Evolutionary conservation across 108 stramenopile species (phyloP).

Genomic region (Nannochloropsis granulata): DNA sequence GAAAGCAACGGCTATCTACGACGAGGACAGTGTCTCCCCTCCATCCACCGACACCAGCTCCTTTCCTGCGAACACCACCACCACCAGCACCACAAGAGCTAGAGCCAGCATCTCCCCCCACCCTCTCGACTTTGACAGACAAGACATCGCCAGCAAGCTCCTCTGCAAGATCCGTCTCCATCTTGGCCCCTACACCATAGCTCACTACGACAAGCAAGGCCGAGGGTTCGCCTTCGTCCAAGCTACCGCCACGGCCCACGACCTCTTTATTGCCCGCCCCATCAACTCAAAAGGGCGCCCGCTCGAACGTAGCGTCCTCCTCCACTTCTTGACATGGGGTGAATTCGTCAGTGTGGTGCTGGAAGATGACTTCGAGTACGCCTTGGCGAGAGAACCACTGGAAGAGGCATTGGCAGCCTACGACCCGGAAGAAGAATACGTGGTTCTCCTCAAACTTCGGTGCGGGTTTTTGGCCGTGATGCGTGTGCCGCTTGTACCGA

Average conservation of each 20-base stretch:
- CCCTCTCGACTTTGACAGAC: neutral
- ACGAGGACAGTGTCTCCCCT: neutral
- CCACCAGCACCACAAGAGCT: neutral
- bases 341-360: conserved; percentile 27
- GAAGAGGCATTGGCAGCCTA: conserved; percentile 13
- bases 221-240: conserved; percentile 28
- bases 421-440: conserved; percentile 11
- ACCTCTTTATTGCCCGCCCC: conserved; percentile 12
- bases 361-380: conserved; percentile 22
- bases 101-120: neutral
- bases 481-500: conserved; percentile 19
- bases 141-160: conserved; percentile 3
- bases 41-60: neutral
- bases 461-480: conserved; percentile 29
- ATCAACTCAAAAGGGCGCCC: conserved; percentile 15
- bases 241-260: conserved; percentile 17
- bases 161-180: conserved; percentile 16
- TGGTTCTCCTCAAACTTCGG: conserved; percentile 9
- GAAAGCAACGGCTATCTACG: neutral
- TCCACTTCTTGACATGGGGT: conserved; percentile 22
- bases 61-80: neutral
- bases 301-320: conserved; percentile 13
- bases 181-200: conserved; percentile 20
- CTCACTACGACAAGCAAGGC: conserved; percentile 8
- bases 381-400: neutral